phyloP scores from a whole-genome alignment of 176 grass and related monocot species.

The Microstegium vimineum region DNA sequence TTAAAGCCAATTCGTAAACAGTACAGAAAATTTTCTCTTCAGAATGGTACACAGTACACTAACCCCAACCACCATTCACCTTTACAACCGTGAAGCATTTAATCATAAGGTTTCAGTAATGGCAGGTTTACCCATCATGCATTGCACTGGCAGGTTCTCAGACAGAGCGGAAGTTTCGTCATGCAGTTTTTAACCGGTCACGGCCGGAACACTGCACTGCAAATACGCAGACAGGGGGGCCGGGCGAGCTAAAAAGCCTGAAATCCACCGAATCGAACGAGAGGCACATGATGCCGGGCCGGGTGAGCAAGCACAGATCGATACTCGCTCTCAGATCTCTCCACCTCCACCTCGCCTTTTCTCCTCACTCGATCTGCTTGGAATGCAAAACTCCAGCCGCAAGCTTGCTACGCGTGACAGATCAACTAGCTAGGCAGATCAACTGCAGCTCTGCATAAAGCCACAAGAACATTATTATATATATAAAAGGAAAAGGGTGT shows the following conservation, averaged over 20 bases:
- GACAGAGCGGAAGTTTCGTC: background rate
- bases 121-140: background rate
- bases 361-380: background rate
- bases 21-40: background rate
- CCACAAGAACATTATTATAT: no score
- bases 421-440: background rate
- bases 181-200: background rate
- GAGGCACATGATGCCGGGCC: background rate
- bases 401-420: background rate
- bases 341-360: background rate
- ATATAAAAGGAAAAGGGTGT: no score
- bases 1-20: background rate
- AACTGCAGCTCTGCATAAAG: slow-evolving; percentile 9
- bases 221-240: background rate
- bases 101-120: background rate
- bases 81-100: slow-evolving; percentile 23
- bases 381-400: slow-evolving; percentile 25
- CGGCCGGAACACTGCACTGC: background rate
- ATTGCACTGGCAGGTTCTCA: background rate
- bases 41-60: background rate
- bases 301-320: background rate
- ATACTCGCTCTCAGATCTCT: background rate
- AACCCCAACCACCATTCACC: background rate
- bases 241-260: slow-evolving; percentile 2
- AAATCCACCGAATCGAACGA: background rate